A percentile compares a stretch with the other conserved stretches of the same genome.
phyloP scores from a whole-genome alignment of 2,329 filamentous ascomycete genomes.

The Diaporthe sp. region DNA sequence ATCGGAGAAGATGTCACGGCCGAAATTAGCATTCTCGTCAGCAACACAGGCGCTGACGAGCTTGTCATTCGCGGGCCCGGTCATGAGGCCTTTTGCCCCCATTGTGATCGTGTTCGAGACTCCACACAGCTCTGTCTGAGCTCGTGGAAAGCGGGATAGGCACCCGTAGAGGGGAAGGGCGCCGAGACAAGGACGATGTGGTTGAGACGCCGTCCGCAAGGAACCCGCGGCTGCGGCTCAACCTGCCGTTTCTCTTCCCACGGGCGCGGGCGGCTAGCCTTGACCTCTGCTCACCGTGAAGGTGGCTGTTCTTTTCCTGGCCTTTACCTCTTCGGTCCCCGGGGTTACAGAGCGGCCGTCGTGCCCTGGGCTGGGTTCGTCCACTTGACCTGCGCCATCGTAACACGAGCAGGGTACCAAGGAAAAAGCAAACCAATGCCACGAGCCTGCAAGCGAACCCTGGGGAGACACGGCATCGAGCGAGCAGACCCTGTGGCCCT shows the following conservation, averaged over 20 bases:
- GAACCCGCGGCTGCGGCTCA: slow-evolving; percentile 24
- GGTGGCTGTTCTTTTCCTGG: slow-evolving; percentile 5
- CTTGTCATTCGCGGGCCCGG: background rate
- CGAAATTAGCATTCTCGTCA: slow-evolving; percentile 13
- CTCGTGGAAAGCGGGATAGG: background rate
- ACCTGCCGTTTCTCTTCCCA: slow-evolving; percentile 21
- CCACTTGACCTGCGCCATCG: slow-evolving; percentile 40
- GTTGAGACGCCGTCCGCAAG: background rate
- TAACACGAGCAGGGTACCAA: slow-evolving; percentile 36
- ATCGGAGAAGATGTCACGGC: slow-evolving; percentile 20
- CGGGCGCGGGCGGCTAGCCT: background rate
- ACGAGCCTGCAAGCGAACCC: slow-evolving; percentile 39
- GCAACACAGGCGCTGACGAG: background rate
- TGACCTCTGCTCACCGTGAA: slow-evolving; percentile 5
- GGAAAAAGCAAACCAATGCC: slow-evolving; percentile 35
- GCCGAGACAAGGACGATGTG: slow-evolving; percentile 26
- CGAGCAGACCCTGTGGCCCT: slow-evolving; percentile 10
- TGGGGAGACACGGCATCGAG: slow-evolving; percentile 34
- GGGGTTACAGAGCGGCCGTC: slow-evolving; percentile 23
- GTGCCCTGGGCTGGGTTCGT: background rate
- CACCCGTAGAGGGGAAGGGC: slow-evolving; percentile 2
- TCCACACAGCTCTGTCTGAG: slow-evolving; percentile 8
- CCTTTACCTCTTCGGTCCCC: background rate
- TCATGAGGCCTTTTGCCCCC: background rate
- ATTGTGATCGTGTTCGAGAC: slow-evolving; percentile 4